Percentiles rank a stretch among this genome's conserved stretches.
Conservation (phyloP, 345 rosid species). For the Linum usitatissimum region DNA sequence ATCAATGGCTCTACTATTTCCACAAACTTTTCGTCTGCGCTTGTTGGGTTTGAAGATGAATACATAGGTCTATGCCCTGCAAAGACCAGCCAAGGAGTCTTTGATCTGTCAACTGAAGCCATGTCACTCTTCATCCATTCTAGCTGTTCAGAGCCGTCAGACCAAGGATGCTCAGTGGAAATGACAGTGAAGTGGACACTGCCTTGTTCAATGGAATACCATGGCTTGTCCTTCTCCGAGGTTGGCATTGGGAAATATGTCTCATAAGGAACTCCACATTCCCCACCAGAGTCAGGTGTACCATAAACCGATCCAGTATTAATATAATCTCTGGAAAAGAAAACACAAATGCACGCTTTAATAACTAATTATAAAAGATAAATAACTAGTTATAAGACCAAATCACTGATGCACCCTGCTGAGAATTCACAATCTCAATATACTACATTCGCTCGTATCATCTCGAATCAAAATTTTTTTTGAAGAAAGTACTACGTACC, state of each 20-base stretch:
- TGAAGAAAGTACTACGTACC: slow-evolving; percentile 17
- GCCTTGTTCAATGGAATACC: slow-evolving; percentile 59
- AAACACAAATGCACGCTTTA: too few relatives aligned
- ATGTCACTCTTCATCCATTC: slow-evolving; percentile 45
- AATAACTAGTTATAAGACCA: too few relatives aligned
- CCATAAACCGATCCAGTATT: slow-evolving; percentile 29
- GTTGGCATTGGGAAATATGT: slow-evolving; percentile 65
- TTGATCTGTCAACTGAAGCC: slow-evolving; percentile 45
- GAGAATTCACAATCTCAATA: neutral
- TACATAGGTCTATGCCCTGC: slow-evolving; percentile 66
- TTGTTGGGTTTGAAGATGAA: slow-evolving; percentile 8
- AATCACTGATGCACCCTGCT: too few relatives aligned
- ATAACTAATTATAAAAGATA: too few relatives aligned
- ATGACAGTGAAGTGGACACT: slow-evolving; percentile 45
- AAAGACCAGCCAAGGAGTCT: slow-evolving; percentile 57
- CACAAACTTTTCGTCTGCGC: slow-evolving; percentile 16
- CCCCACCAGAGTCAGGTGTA: slow-evolving; percentile 57
- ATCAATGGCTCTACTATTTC: slow-evolving; percentile 38
- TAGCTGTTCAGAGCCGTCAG: slow-evolving; percentile 42
- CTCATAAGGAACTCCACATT: slow-evolving; percentile 63
- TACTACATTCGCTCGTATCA: neutral
- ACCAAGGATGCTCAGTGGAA: slow-evolving; percentile 57
- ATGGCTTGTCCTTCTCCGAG: slow-evolving; percentile 47
- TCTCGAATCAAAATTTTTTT: too few relatives aligned
- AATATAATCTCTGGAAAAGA: slow-evolving; percentile 36